Evolutionary conservation across 495 filamentous ascomycete species (phyloP).

Genomic region (Hypoxylon trugodes): DNA sequence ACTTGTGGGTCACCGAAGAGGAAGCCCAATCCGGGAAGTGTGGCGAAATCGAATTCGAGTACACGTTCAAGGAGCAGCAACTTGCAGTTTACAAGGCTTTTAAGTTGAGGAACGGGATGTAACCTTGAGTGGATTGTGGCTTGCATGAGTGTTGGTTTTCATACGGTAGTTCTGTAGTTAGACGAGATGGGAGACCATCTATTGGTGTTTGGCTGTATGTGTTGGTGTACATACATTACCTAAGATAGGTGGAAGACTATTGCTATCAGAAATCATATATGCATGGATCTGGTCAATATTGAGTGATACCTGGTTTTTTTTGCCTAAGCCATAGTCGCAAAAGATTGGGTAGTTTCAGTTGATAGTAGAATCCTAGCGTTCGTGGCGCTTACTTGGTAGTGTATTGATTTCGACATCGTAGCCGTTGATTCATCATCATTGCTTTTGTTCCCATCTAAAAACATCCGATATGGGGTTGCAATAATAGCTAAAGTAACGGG

Average conservation of each 20-base stretch:
- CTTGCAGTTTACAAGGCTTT: constrained; percentile 44
- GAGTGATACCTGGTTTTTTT: neutral
- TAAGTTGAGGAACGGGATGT: constrained; percentile 29
- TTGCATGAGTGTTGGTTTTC: neutral
- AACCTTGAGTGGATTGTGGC: constrained; percentile 8
- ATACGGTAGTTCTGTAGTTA: neutral
- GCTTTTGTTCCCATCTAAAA: neutral
- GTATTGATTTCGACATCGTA: neutral
- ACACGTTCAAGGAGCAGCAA: constrained; percentile 44
- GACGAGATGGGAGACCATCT: neutral
- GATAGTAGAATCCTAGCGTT: neutral
- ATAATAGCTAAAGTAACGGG: constrained; percentile 5
- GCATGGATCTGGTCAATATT: constrained; percentile 6
- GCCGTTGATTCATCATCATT: neutral
- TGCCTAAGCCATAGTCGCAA: constrained; percentile 1
- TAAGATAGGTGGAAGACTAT: neutral
- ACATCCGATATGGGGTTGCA: constrained; percentile 11
- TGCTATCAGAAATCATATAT: neutral
- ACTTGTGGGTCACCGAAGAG: constrained; percentile 55
- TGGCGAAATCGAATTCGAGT: constrained; percentile 43
- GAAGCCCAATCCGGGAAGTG: constrained; percentile 45
- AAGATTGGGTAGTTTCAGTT: constrained; percentile 6
- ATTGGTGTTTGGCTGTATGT: neutral
- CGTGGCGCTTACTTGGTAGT: neutral
- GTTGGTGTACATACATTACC: neutral